Evolutionary conservation across 139 green algal genomes (phyloP), one percentile per base, ranked within the genome.

Genomic region (Yamagishiella unicocca): DNA sequence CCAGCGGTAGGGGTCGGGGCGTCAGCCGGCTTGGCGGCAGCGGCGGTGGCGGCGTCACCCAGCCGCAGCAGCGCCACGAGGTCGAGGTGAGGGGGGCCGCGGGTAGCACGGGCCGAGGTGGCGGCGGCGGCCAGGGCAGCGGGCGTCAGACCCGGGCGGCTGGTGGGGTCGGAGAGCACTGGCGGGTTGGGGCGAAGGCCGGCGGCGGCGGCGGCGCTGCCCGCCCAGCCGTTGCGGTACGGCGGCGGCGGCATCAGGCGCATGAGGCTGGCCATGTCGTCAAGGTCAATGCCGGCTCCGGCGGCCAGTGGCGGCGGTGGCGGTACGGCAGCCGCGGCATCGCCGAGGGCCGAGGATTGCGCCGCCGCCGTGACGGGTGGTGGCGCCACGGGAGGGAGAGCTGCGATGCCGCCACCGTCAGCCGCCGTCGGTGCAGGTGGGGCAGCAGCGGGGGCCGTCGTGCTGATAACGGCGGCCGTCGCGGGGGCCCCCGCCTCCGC

Each of bases 131-230:
- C 25, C 17, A 35, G 29, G 10, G 29, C 25, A 3, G 79, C 25
- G 2, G 79, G 27, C 62, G 79, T 85, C 0, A 85, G 79, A 29
- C 61, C 42, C 21, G 40, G 4, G 0, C n/a, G 24, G 79, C 27
- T 17, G 19, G 29, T 40, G 0, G 79, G 61, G 35, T 85, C 79
- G 19, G 61, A 45, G 61, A 85, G 79, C 4, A 85, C 79, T 2
- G 61, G 6, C 38, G 79, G 79, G 62, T 85, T 85, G 61, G 61
- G 61, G 0, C 21, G 25, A 4, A 85, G 79, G 8, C 79, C 79
- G 27, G 79, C 79, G 61, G 61, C 79, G 38, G 78, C 78, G 79
- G 79, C 79, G 79, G 79, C 40, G 79, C 79, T 85, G 61, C 40
- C 62, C 1, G 37, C 35, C 54, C 43, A 80, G 27, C 72, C 43